These are phyloP conservation scores for Penicillium capsulatum DNA, from an alignment of 2,329 filamentous ascomycete species.

Conservation along the genomic window DNA sequence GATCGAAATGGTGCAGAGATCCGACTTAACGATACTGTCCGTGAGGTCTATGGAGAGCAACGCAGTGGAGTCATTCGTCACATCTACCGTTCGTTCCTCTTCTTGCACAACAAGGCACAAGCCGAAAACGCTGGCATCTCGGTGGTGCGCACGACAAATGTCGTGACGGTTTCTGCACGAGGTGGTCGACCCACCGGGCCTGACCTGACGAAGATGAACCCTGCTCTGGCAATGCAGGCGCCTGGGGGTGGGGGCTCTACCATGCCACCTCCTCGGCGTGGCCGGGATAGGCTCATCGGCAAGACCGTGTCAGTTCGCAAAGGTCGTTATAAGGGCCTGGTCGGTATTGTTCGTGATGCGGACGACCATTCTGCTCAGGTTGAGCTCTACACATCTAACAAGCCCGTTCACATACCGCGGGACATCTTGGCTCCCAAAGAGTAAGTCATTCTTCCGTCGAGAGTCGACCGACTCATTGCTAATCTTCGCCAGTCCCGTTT, in stretches of 20 bases:
- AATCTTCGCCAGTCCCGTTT: constrained; percentile 48
- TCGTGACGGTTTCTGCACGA: constrained; percentile 90
- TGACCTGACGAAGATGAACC: constrained; percentile 88
- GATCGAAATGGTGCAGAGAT: constrained; percentile 94
- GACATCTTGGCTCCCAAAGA: constrained; percentile 82
- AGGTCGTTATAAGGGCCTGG: constrained; percentile 84
- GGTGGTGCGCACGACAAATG: constrained; percentile 77
- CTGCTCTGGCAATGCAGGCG: constrained; percentile 70
- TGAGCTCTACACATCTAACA: constrained; percentile 90
- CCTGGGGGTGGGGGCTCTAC: constrained; percentile 45
- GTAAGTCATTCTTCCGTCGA: constrained; percentile 43
- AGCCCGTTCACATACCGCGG: constrained; percentile 80
- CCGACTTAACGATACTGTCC: constrained; percentile 83
- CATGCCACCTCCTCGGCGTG: constrained; percentile 67
- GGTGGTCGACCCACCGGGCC: constrained; percentile 73
- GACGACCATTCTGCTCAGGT: constrained; percentile 82
- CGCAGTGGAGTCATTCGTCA: constrained; percentile 87
- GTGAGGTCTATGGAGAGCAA: constrained; percentile 80
- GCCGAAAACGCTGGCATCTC: constrained; percentile 88
- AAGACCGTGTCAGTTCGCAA: constrained; percentile 87
- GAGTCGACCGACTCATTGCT: constrained; percentile 10
- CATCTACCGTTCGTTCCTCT: constrained; percentile 88
- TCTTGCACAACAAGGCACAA: constrained; percentile 77
- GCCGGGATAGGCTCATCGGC: constrained; percentile 77
- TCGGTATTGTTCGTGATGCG: constrained; percentile 94